Percentiles rank a stretch among this genome's conserved stretches.
These are phyloP conservation scores for Oenanthe sinensis DNA, from an alignment of 129 eudicot species.

Conservation along the genomic window DNA sequence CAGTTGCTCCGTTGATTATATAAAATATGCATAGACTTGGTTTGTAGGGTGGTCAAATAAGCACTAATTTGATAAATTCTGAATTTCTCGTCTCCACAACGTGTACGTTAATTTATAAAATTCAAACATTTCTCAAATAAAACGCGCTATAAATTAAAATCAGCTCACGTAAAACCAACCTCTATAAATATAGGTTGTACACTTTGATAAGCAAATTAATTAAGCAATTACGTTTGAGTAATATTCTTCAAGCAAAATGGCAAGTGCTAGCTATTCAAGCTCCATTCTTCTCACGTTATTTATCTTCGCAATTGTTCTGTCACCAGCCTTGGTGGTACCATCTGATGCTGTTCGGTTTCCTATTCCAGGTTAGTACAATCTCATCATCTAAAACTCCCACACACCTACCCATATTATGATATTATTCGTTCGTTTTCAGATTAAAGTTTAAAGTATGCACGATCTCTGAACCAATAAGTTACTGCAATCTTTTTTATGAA, in stretches of 20 bases:
- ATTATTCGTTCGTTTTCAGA: no score
- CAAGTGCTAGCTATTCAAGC: background rate
- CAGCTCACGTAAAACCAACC: background rate
- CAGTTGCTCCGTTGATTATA: background rate
- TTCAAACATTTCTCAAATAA: background rate
- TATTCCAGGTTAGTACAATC: background rate
- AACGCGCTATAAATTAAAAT: background rate
- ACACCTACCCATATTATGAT: no score
- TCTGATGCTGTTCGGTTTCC: background rate
- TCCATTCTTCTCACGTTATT: background rate
- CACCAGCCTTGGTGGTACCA: background rate
- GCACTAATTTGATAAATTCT: background rate
- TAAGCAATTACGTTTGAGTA: background rate
- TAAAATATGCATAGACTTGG: background rate
- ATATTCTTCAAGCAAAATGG: background rate
- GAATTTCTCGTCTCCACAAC: background rate
- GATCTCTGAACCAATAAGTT: no score
- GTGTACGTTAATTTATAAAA: background rate
- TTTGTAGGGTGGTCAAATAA: background rate
- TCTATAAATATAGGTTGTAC: background rate
- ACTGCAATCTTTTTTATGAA: no score
- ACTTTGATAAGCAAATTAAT: no score
- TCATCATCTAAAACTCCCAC: background rate
- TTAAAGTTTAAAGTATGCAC: no score
- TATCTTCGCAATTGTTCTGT: slow-evolving; percentile 1